Percentiles rank a stretch among this genome's conserved stretches.
Conservation (phyloP, 192 early-diverging fungal species). For the Martensiomyces pterosporus region DNA sequence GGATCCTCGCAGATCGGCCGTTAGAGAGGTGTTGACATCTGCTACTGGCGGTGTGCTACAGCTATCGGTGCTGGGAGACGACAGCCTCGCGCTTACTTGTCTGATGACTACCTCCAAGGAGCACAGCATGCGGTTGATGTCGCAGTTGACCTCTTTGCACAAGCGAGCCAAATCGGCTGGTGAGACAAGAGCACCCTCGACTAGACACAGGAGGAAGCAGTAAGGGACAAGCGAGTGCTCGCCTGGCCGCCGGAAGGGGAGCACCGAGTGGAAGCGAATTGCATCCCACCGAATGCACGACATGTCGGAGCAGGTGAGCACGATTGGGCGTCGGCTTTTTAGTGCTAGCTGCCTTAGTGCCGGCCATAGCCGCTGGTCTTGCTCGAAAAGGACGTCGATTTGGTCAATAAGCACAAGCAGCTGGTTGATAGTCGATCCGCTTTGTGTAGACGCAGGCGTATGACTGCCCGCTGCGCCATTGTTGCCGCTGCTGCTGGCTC, state of each 20-base stretch:
- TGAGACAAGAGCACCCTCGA: slow-evolving; percentile 22
- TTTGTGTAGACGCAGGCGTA: too few relatives aligned
- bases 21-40: too few relatives aligned
- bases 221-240: slow-evolving; percentile 35
- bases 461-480: too few relatives aligned
- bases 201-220: slow-evolving; percentile 38
- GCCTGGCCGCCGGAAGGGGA: slow-evolving; percentile 29
- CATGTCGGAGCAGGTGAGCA: slow-evolving; percentile 68
- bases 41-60: too few relatives aligned
- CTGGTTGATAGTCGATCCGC: slow-evolving; percentile 34
- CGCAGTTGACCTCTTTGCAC: slow-evolving; percentile 18
- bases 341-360: slow-evolving; percentile 64
- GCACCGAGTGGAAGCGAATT: slow-evolving; percentile 27
- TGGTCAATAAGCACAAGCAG: slow-evolving; percentile 81
- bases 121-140: slow-evolving; percentile 34
- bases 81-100: background rate
- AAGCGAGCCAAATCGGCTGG: slow-evolving; percentile 15
- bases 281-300: slow-evolving; percentile 34
- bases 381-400: slow-evolving; percentile 75
- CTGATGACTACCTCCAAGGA: slow-evolving; percentile 23
- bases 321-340: slow-evolving; percentile 72
- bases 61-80: too few relatives aligned
- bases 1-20: background rate
- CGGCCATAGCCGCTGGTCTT: slow-evolving; percentile 76
- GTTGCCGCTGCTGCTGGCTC: background rate